These are phyloP conservation scores for Phytophthora megakarya DNA, from an alignment of 352 stramenopile genomes.

Conservation along the genomic window DNA sequence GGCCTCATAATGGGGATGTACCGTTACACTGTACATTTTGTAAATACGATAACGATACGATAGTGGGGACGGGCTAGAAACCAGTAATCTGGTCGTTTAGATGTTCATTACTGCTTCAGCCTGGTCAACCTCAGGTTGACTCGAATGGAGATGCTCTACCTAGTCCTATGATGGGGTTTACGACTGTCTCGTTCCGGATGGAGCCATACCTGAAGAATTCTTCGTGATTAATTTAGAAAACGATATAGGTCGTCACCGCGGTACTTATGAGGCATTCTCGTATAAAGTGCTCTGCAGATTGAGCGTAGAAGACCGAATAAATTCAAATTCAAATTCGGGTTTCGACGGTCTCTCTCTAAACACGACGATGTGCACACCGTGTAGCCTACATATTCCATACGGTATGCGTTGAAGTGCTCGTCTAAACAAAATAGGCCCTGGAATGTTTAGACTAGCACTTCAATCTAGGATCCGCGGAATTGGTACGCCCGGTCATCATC, in stretches of 20 bases:
- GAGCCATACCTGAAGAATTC: no score
- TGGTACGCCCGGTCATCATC: constrained; percentile 22
- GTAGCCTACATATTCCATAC: not conserved
- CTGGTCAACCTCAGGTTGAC: no score
- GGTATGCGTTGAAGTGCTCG: constrained; percentile 31
- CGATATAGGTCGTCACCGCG: not conserved
- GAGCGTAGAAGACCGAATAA: not conserved
- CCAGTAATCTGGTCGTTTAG: constrained; percentile 20
- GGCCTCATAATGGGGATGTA: constrained; percentile 16
- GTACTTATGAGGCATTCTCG: not conserved
- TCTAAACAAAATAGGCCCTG: constrained; percentile 24
- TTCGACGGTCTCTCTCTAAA: constrained; percentile 8
- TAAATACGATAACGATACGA: constrained; percentile 1
- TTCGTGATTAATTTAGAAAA: no score
- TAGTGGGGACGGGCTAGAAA: constrained; percentile 4
- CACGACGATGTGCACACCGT: not conserved
- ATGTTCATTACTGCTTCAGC: constrained; percentile 32
- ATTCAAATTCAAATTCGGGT: not conserved
- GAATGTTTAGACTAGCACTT: constrained; percentile 32
- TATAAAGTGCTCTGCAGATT: not conserved
- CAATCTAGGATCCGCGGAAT: constrained; percentile 18
- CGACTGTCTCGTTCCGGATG: constrained; percentile 31
- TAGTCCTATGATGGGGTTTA: constrained; percentile 7
- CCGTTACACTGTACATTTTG: no score
- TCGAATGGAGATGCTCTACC: constrained; percentile 14